A percentile compares a stretch with the other conserved stretches of the same genome.
Conservation (phyloP, 2,329 filamentous ascomycete genomes). For the Botrytis aclada region DNA sequence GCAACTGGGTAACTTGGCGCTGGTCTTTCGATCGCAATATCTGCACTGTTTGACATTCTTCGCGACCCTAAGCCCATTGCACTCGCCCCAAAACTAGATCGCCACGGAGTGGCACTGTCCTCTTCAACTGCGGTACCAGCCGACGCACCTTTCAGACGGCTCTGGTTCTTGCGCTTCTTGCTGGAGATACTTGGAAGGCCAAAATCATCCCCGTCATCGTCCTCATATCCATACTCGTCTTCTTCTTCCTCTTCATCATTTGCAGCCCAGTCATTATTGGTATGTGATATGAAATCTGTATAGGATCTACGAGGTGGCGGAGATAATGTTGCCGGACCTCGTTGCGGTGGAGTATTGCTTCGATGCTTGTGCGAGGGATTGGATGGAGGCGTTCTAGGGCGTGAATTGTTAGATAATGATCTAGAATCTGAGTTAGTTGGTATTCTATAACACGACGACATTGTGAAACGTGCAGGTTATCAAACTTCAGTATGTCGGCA, state of each 20-base stretch:
- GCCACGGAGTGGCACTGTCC: constrained; percentile 36
- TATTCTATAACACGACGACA: neutral
- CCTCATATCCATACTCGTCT: constrained; percentile 73
- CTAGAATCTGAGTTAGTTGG: constrained; percentile 40
- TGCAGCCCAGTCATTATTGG: constrained; percentile 77
- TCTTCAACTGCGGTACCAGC: constrained; percentile 24
- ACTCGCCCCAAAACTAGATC: constrained; percentile 41
- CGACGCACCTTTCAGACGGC: constrained; percentile 39
- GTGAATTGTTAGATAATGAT: constrained; percentile 57
- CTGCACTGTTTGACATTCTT: constrained; percentile 78
- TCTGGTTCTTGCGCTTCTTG: constrained; percentile 69
- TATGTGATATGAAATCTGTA: constrained; percentile 75
- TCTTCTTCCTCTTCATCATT: constrained; percentile 66
- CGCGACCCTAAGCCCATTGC: constrained; percentile 44
- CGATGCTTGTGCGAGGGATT: constrained; percentile 52
- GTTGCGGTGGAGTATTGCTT: constrained; percentile 55
- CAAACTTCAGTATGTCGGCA: constrained; percentile 88
- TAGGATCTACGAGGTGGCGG: constrained; percentile 71
- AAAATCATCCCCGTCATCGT: constrained; percentile 92
- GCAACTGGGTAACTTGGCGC: constrained; percentile 79
- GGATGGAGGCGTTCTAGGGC: constrained; percentile 75
- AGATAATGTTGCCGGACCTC: constrained; percentile 50
- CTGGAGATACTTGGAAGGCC: constrained; percentile 88
- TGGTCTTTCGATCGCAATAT: constrained; percentile 89
- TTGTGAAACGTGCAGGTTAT: constrained; percentile 60